These are phyloP conservation scores for Hymenochaete sp. DNA, from an alignment of 1,284 basidiomycete species.

Conservation along the genomic window DNA sequence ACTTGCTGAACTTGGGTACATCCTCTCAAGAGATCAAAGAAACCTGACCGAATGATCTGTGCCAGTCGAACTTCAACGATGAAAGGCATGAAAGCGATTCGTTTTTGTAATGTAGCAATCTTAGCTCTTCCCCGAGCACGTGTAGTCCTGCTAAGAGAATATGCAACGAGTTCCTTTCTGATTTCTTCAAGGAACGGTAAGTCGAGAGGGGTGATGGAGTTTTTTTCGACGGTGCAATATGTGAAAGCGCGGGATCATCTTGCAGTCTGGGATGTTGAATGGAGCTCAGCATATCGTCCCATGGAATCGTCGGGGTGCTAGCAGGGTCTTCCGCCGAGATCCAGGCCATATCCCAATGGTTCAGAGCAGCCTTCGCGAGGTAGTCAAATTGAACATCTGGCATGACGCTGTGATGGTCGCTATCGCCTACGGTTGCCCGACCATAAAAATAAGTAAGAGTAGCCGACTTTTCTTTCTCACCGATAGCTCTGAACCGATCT, in stretches of 20 bases:
- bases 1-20: conserved; percentile 51
- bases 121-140: conserved; percentile 63
- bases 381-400: conserved; percentile 48
- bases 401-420: too few relatives aligned
- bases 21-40: conserved; percentile 83
- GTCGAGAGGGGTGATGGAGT: conserved; percentile 37
- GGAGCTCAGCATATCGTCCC: conserved; percentile 31
- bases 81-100: conserved; percentile 51
- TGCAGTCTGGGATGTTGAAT: conserved; percentile 37
- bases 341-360: conserved; percentile 32
- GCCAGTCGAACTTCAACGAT: conserved; percentile 64
- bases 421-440: too few relatives aligned
- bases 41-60: conserved; percentile 59
- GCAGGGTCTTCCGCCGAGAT: conserved; percentile 18
- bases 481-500: too few relatives aligned
- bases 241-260: conserved; percentile 47
- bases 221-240: conserved; percentile 1
- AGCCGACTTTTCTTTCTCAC: too few relatives aligned
- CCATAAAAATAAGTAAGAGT: too few relatives aligned
- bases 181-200: neutral
- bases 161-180: conserved; percentile 33
- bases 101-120: conserved; percentile 46
- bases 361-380: conserved; percentile 43
- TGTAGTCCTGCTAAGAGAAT: conserved; percentile 65
- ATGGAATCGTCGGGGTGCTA: too few relatives aligned